A percentile compares a stretch with the other conserved stretches of the same genome.
These are phyloP conservation scores for Tetragonia tetragonoides DNA, from an alignment of 148 eudicot species.

Conservation along the genomic window DNA sequence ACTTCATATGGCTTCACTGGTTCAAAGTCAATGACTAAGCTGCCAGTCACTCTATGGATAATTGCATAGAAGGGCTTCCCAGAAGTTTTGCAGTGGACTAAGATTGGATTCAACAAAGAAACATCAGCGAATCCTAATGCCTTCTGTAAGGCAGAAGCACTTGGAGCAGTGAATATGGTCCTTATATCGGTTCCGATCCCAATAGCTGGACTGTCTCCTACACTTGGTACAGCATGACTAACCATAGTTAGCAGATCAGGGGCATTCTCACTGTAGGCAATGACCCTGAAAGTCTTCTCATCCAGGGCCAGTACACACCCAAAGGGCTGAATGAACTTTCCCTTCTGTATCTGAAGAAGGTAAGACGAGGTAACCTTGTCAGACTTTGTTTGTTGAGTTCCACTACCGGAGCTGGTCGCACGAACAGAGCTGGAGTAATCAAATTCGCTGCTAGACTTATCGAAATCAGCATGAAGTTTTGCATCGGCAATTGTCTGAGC, in stretches of 20 bases:
- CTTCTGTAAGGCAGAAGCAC: constrained; percentile 72
- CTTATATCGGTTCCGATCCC: constrained; percentile 81
- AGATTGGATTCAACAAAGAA: constrained; percentile 75
- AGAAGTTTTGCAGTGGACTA: constrained; percentile 86
- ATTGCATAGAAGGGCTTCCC: constrained; percentile 96
- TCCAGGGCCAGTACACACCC: constrained; percentile 87
- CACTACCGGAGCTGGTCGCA: constrained; percentile 28
- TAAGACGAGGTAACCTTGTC: constrained; percentile 75
- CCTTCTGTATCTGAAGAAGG: constrained; percentile 85
- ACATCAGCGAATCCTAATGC: constrained; percentile 85
- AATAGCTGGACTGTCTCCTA: constrained; percentile 65
- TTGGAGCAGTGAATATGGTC: constrained; percentile 70
- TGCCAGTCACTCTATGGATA: constrained; percentile 77
- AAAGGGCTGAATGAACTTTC: constrained; percentile 78
- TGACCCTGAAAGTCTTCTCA: constrained; percentile 70
- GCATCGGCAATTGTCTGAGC: constrained; percentile 87
- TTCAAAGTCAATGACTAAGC: constrained; percentile 84
- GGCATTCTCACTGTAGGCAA: constrained; percentile 87
- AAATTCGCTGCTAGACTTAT: constrained; percentile 62
- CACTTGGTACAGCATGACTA: constrained; percentile 86
- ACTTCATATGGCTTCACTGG: constrained; percentile 92
- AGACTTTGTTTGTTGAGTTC: constrained; percentile 41
- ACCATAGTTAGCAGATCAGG: constrained; percentile 91
- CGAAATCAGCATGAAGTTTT: constrained; percentile 80
- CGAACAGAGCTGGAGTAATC: constrained; percentile 80